These are phyloP conservation scores for Diophrys appendiculata DNA, from an alignment of 73 alveolate genomes.

Conservation along the genomic window DNA sequence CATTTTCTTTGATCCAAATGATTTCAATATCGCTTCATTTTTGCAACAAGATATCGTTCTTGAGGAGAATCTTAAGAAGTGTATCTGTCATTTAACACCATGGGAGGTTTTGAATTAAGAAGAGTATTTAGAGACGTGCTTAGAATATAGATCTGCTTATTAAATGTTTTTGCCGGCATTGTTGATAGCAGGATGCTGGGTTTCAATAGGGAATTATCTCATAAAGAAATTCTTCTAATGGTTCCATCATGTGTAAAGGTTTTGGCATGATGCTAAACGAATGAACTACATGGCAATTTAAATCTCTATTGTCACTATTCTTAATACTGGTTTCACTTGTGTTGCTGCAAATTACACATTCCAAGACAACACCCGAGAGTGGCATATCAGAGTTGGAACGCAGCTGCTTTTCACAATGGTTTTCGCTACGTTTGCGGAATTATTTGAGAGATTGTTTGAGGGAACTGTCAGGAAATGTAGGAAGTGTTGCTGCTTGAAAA, in stretches of 20 bases:
- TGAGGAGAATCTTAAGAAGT: neutral
- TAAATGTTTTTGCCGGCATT: neutral
- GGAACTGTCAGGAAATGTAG: neutral
- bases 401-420: neutral
- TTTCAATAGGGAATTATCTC: neutral
- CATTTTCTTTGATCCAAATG: neutral
- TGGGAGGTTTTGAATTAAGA: neutral
- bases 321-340: neutral
- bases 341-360: neutral
- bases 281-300: neutral
- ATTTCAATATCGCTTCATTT: neutral
- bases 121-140: neutral
- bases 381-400: slow-evolving; percentile 3
- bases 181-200: neutral
- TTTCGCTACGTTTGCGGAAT: neutral
- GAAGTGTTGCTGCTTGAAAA: neutral
- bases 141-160: neutral
- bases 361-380: neutral
- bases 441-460: neutral
- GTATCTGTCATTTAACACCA: neutral
- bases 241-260: neutral
- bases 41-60: neutral
- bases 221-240: neutral
- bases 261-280: neutral
- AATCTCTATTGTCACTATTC: neutral